Evolutionary conservation across 371 early-diverging fungal species (phyloP), one percentile per base, ranked within the genome.

Genomic region (Phascolomyces articulosus): DNA sequence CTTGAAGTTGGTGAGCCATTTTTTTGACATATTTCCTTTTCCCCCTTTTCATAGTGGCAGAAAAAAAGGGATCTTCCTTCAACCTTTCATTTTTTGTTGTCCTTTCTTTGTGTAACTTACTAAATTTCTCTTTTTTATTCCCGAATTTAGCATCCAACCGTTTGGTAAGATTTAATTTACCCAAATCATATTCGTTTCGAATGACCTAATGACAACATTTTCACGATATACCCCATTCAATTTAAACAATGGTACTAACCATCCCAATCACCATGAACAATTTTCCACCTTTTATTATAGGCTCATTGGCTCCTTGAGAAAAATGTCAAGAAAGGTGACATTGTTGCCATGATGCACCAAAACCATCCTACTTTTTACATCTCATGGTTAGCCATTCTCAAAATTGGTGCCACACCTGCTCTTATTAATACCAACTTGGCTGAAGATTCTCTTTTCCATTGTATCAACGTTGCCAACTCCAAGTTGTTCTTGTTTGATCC

Each of bases 301-400:
- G 74, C 74, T 3, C 63, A 65, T 44, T 74, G 74, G 74, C 27
- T 70, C 6, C 44, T 74, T 28, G 58, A 47, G 20, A 63, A 74
- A 24, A 56, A 61, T 53, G 68, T 74, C 40, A 57, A 74, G 40
- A 62, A 38, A 34, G 58, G 55, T 24, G 74, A 77, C 40, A 66
- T 71, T 20, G 74, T 77, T 7, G 68, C 69, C 60, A 67, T 73
- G 70, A 73, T 73, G 72, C 62, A 65, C 24, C 77, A 77, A 40
- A 77, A 77, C 62, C 74, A 73, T 26, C 77, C 77, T 13, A 67
- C 71, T 2, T 74, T 77, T 59, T 69, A 64, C 48, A 67, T 73
- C 38, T 41, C 57, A 0, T 63, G 66, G 57, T 63, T 74, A 21
- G 78, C 75, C 18, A 64, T 78, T 34, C 61, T 65, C 47, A 72